Percentiles rank a stretch among this genome's conserved stretches.
Conservation (phyloP, 2,329 filamentous ascomycete species). For the Akanthomyces uredinophilus region DNA sequence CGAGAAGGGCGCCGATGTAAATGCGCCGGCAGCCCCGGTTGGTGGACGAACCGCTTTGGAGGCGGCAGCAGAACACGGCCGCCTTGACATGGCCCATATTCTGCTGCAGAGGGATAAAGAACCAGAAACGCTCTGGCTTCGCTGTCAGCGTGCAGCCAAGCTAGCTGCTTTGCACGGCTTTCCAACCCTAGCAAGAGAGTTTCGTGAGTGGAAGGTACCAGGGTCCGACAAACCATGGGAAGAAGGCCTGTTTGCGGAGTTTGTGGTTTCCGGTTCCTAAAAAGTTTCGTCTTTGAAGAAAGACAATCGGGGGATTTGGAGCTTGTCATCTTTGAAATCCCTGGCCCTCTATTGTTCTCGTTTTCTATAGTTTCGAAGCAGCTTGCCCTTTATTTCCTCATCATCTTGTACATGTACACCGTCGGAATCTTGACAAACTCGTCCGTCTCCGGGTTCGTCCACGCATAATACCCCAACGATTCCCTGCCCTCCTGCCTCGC, state of each 20-base stretch:
- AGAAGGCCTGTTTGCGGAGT: no score
- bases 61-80: neutral
- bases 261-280: no score
- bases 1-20: neutral
- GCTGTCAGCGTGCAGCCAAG: neutral
- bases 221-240: no score
- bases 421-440: slow-evolving; percentile 14
- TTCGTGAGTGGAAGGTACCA: neutral
- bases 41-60: neutral
- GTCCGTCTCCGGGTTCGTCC: slow-evolving; percentile 16
- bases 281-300: no score
- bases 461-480: slow-evolving; percentile 6
- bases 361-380: no score
- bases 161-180: neutral
- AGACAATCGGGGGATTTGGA: no score
- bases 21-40: neutral
- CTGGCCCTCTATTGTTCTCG: no score
- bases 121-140: neutral
- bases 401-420: slow-evolving; percentile 23
- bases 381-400: neutral
- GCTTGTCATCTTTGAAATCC: no score
- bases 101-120: neutral
- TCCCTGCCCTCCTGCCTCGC: slow-evolving; percentile 12
- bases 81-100: neutral
- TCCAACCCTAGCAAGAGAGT: neutral